Percentiles rank a stretch among this genome's conserved stretches.
phyloP scores from a whole-genome alignment of 1,284 basidiomycete genomes.

The Ustilago trichophora region DNA sequence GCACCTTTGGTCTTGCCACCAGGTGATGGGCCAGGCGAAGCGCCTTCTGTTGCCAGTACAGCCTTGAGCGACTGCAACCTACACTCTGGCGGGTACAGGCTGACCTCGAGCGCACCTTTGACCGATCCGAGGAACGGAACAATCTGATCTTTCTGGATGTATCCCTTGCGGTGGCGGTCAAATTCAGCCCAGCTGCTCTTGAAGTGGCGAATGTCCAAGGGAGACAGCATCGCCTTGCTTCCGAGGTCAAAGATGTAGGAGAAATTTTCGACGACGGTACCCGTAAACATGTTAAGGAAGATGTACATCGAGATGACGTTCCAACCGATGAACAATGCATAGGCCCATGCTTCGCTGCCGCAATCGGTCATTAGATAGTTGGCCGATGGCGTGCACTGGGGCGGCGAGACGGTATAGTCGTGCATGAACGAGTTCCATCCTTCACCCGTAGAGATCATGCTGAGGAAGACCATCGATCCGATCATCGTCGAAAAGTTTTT shows the following conservation, averaged over 20 bases:
- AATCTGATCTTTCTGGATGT: constrained; percentile 77
- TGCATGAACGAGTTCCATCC: constrained; percentile 66
- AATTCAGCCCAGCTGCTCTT: constrained; percentile 92
- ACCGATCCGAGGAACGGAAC: constrained; percentile 76
- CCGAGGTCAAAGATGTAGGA: constrained; percentile 93
- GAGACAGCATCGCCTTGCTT: constrained; percentile 81
- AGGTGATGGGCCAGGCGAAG: constrained; percentile 4
- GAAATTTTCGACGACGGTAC: constrained; percentile 96
- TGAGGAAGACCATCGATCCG: constrained; percentile 83
- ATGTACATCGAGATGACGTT: constrained; percentile 87
- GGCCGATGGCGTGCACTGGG: constrained; percentile 77
- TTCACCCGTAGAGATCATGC: constrained; percentile 71
- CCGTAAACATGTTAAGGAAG: constrained; percentile 79
- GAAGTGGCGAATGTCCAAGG: constrained; percentile 76
- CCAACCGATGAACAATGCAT: constrained; percentile 91
- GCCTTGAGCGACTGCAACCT: constrained; percentile 38
- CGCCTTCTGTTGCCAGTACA: constrained; percentile 1
- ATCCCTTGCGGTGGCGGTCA: constrained; percentile 80
- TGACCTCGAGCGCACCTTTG: constrained; percentile 58
- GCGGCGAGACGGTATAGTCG: constrained; percentile 73
- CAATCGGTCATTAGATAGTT: constrained; percentile 83
- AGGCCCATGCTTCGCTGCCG: constrained; percentile 85
- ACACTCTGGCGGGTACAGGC: constrained; percentile 46
- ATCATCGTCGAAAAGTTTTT: constrained; percentile 86
- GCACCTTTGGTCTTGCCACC: constrained; percentile 23